Percentiles rank a stretch among this genome's conserved stretches.
These are phyloP conservation scores for Tetracladium setigerum DNA, from an alignment of 495 filamentous ascomycete genomes.

Conservation along the genomic window DNA sequence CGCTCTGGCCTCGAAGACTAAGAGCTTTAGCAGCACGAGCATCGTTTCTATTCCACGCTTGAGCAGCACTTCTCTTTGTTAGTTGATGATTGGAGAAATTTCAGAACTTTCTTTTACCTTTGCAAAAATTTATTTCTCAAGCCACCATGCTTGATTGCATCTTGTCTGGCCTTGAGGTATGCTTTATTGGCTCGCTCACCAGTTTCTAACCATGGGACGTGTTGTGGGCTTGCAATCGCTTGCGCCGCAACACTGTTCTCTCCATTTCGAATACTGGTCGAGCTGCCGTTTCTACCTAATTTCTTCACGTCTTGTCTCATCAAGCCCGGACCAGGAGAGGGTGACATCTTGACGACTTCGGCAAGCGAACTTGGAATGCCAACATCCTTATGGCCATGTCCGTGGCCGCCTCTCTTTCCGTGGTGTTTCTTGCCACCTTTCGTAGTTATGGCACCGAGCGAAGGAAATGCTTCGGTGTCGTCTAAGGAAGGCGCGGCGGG, in stretches of 20 bases:
- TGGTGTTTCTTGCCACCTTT: conserved; percentile 84
- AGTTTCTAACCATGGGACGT: conserved; percentile 96
- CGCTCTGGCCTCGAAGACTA: conserved; percentile 86
- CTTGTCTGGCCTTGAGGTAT: conserved; percentile 87
- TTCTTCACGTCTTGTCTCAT: conserved; percentile 42
- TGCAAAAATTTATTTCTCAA: conserved; percentile 96
- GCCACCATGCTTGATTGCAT: conserved; percentile 94
- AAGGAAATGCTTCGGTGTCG: conserved; percentile 93
- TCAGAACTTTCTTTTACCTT: conserved; percentile 46
- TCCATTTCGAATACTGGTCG: conserved; percentile 47
- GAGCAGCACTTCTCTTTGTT: conserved; percentile 64
- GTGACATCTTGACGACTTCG: conserved; percentile 90
- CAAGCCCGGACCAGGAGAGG: conserved; percentile 54
- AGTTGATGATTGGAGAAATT: conserved; percentile 9
- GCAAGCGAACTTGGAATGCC: conserved; percentile 72
- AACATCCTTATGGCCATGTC: conserved; percentile 66
- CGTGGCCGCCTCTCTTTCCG: conserved; percentile 74
- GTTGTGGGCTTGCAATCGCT: conserved; percentile 78
- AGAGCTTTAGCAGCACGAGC: conserved; percentile 93
- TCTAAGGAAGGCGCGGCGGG: conserved; percentile 73
- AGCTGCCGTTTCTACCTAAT: conserved; percentile 43
- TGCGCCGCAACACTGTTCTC: conserved; percentile 75
- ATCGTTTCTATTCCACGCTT: conserved; percentile 99
- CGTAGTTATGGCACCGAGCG: conserved; percentile 71
- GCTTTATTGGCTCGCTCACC: conserved; percentile 85